These are phyloP conservation scores for Pythium rishiriense DNA, from an alignment of 352 stramenopile species.

Conservation along the genomic window DNA sequence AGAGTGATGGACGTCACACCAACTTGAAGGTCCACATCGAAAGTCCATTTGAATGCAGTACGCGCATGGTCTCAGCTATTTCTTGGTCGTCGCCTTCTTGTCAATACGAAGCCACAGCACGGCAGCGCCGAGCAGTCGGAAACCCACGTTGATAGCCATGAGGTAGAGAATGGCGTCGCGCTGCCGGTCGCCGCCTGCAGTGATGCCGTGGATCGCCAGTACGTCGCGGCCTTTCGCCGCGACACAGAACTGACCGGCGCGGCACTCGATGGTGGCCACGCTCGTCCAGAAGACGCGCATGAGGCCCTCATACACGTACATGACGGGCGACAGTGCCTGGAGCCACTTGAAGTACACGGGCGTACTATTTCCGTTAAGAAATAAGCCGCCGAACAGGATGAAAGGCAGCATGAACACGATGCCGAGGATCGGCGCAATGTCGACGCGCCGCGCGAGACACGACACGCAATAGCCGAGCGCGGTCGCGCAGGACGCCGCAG, in stretches of 20 bases:
- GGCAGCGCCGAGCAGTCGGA: conserved; percentile 17
- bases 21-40: conserved; percentile 8
- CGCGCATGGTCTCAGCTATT: not conserved
- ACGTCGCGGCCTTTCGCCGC: conserved; percentile 22
- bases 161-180: conserved; percentile 16
- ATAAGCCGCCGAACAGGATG: conserved; percentile 41
- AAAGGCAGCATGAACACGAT: conserved; percentile 42
- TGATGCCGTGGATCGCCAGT: conserved; percentile 27
- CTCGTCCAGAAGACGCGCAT: conserved; percentile 36
- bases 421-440: conserved; percentile 38
- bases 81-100: not conserved
- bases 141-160: conserved; percentile 23
- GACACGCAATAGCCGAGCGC: conserved; percentile 39
- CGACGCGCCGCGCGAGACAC: conserved; percentile 29
- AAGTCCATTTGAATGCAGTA: conserved; percentile 7
- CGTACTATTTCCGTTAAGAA: conserved; percentile 34
- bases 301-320: conserved; percentile 38
- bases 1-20: conserved; percentile 1
- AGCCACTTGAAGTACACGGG: conserved; percentile 42
- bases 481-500: conserved; percentile 20
- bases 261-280: conserved; percentile 32
- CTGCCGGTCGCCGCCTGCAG: not conserved
- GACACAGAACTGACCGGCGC: conserved; percentile 14
- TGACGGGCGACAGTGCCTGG: conserved; percentile 35
- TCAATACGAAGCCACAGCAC: conserved; percentile 21